These are phyloP conservation scores for Aaosphaeria pasadenensis DNA, from an alignment of 2,329 filamentous ascomycete genomes.

Conservation along the genomic window DNA sequence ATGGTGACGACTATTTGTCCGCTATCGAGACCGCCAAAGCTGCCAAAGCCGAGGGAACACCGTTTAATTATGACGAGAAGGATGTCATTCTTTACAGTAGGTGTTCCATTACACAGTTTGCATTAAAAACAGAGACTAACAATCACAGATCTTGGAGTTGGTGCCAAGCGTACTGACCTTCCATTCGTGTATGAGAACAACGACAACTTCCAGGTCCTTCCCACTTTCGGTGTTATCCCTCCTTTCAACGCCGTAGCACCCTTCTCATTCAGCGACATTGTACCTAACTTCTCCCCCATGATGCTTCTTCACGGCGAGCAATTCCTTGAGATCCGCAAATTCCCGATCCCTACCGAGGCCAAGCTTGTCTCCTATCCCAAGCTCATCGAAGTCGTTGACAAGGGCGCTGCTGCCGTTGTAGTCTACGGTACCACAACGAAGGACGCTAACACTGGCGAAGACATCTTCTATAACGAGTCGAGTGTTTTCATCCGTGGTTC, in stretches of 20 bases:
- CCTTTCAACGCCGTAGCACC: constrained; percentile 80
- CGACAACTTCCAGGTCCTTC: constrained; percentile 89
- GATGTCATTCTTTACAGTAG: constrained; percentile 86
- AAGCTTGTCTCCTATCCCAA: constrained; percentile 72
- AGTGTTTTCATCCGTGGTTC: constrained; percentile 90
- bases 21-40: constrained; percentile 76
- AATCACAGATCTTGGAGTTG: constrained; percentile 69
- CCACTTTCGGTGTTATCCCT: constrained; percentile 96
- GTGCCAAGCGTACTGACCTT: constrained; percentile 86
- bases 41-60: constrained; percentile 67
- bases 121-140: neutral
- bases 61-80: constrained; percentile 79
- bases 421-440: constrained; percentile 78
- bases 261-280: constrained; percentile 75
- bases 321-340: constrained; percentile 91
- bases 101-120: constrained; percentile 3
- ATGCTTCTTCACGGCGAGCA: constrained; percentile 99
- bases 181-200: constrained; percentile 85
- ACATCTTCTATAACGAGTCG: constrained; percentile 94
- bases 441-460: constrained; percentile 79
- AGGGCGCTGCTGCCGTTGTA: constrained; percentile 83
- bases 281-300: constrained; percentile 97
- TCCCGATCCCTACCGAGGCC: constrained; percentile 82
- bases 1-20: constrained; percentile 65
- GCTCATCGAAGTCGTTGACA: constrained; percentile 93